These are phyloP conservation scores for Lecanosticta acicola DNA, from an alignment of 2,329 filamentous ascomycete species.

Conservation along the genomic window DNA sequence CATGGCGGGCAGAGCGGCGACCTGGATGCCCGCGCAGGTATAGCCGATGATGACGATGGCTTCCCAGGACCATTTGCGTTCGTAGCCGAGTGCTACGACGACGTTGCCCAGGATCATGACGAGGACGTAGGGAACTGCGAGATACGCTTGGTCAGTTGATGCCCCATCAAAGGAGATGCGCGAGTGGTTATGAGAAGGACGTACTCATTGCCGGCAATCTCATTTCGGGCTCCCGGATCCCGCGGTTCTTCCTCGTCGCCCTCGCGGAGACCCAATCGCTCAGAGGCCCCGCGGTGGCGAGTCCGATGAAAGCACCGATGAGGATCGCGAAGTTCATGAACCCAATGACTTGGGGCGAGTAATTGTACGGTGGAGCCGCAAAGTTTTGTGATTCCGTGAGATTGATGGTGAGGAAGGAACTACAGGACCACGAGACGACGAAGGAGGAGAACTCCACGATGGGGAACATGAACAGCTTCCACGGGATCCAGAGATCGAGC, in stretches of 20 bases:
- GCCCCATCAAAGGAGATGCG: too few species aligned
- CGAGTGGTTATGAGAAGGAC: slow-evolving; percentile 1
- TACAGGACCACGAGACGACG: slow-evolving; percentile 56
- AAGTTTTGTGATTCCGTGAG: slow-evolving; percentile 54
- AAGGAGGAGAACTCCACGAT: slow-evolving; percentile 60
- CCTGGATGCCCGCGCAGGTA: slow-evolving; percentile 53
- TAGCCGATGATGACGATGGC: slow-evolving; percentile 55
- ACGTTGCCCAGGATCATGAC: slow-evolving; percentile 56
- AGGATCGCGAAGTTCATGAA: slow-evolving; percentile 56
- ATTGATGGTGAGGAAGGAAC: slow-evolving; percentile 55
- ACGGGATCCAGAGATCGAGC: slow-evolving; percentile 55
- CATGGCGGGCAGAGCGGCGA: slow-evolving; percentile 56
- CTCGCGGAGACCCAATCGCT: slow-evolving; percentile 53
- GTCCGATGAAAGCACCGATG: slow-evolving; percentile 49
- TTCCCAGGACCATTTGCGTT: slow-evolving; percentile 46
- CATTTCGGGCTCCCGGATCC: slow-evolving; percentile 56
- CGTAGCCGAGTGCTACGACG: slow-evolving; percentile 40
- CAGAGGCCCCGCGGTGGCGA: slow-evolving; percentile 51
- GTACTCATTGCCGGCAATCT: slow-evolving; percentile 43
- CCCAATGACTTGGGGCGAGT: slow-evolving; percentile 45
- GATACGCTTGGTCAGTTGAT: too few species aligned
- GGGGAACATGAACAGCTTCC: slow-evolving; percentile 57
- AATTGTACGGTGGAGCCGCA: slow-evolving; percentile 52
- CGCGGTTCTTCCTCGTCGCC: slow-evolving; percentile 49
- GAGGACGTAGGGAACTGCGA: slow-evolving; percentile 49